A percentile compares a stretch with the other conserved stretches of the same genome.
Evolutionary conservation across 2,329 filamentous ascomycete genomes (phyloP).

Genomic region (Aureobasidium sp.): DNA sequence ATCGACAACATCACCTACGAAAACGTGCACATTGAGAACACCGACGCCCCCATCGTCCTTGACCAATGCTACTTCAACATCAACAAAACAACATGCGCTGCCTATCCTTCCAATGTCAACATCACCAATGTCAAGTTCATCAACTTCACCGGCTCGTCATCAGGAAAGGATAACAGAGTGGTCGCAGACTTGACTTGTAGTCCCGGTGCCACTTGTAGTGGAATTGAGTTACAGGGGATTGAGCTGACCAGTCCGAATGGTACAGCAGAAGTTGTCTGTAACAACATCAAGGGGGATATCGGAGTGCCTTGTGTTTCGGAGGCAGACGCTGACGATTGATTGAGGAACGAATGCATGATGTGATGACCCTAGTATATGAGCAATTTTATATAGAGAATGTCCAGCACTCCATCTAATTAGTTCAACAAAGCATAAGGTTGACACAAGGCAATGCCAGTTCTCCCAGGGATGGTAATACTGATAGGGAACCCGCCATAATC

Average conservation of each 20-base stretch:
- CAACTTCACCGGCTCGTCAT: constrained; percentile 52
- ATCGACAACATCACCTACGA: constrained; percentile 58
- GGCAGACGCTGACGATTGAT: constrained; percentile 23
- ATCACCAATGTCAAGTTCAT: constrained; percentile 54
- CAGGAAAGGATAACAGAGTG: constrained; percentile 48
- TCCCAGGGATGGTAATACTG: constrained; percentile 47
- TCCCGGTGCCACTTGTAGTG: constrained; percentile 50
- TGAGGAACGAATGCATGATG: not conserved
- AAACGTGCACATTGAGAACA: constrained; percentile 54
- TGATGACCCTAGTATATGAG: too few species aligned
- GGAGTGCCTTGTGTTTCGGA: constrained; percentile 32
- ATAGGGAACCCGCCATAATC: constrained; percentile 53
- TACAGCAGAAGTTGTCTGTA: constrained; percentile 16
- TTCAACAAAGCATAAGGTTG: constrained; percentile 29
- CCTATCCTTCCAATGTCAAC: constrained; percentile 51
- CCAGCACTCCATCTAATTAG: too few species aligned
- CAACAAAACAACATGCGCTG: constrained; percentile 44
- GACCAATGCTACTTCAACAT: constrained; percentile 59
- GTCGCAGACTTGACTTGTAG: constrained; percentile 52
- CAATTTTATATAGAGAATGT: too few species aligned
- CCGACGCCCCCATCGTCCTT: constrained; percentile 51
- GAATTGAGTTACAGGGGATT: constrained; percentile 50
- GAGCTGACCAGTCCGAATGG: constrained; percentile 47
- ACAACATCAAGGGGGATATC: constrained; percentile 8
- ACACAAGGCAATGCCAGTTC: constrained; percentile 42